phyloP scores from a whole-genome alignment of 1,139 yeast species.

The Debaryomyces fabryi region DNA sequence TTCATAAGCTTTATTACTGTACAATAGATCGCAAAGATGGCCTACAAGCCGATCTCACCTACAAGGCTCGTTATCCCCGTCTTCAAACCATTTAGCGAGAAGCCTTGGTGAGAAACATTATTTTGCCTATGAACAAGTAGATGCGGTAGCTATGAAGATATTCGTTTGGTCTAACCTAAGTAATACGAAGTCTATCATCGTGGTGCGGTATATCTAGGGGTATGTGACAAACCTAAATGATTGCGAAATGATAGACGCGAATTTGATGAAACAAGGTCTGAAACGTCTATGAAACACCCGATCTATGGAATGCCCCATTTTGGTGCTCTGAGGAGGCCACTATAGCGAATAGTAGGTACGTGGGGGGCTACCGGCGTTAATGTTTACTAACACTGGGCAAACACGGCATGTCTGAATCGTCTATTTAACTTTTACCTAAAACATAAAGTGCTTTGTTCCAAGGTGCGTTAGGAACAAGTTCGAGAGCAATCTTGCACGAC shows the following conservation, averaged over 20 bases:
- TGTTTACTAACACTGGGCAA: not conserved
- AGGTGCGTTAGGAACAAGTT: not conserved
- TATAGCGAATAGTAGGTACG: not conserved
- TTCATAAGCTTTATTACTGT: not conserved
- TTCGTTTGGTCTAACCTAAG: not conserved
- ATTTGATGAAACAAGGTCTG: not conserved
- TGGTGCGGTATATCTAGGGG: not conserved
- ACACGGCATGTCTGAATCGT: not conserved
- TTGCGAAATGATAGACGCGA: not conserved
- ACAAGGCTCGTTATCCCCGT: not conserved
- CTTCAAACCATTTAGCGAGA: not conserved
- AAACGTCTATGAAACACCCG: not conserved
- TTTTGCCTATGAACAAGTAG: not conserved
- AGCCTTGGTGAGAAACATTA: not conserved
- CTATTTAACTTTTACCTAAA: not conserved
- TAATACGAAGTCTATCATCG: not conserved
- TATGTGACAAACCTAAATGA: not conserved
- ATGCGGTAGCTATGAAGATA: not conserved
- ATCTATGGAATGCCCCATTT: not conserved
- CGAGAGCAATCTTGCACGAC: not conserved
- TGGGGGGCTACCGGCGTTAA: not conserved
- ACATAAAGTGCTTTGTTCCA: not conserved
- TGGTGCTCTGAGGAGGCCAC: not conserved
- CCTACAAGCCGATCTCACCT: not conserved
- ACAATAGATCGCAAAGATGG: not conserved